These are phyloP conservation scores for Phyllachora maydis DNA, from an alignment of 2,329 filamentous ascomycete genomes.

Conservation along the genomic window DNA sequence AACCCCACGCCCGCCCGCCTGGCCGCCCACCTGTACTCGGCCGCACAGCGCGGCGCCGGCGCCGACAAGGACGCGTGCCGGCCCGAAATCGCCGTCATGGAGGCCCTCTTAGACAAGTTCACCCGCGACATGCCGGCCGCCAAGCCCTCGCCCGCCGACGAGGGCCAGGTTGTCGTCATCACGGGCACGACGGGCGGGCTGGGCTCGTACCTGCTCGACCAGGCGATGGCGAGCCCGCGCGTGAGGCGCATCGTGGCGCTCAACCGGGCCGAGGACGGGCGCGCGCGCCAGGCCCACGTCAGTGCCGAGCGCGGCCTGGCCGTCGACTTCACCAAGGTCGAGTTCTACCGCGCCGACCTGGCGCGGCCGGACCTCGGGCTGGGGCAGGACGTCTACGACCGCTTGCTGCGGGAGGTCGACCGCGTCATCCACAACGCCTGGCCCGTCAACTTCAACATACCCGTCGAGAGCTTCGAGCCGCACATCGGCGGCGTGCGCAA, in stretches of 20 bases:
- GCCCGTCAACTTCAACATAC: conserved; percentile 31
- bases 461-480: conserved; percentile 24
- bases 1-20: conserved; percentile 15
- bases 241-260: conserved; percentile 23
- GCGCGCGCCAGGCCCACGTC: conserved; percentile 15
- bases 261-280: conserved; percentile 22
- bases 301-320: conserved; percentile 17
- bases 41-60: conserved; percentile 4
- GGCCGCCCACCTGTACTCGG: conserved; percentile 12
- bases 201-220: conserved; percentile 23
- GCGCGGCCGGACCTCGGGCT: conserved; percentile 26
- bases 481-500: conserved; percentile 27
- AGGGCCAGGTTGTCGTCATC: conserved; percentile 19
- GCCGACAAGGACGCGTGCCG: conserved; percentile 1
- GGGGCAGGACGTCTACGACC: conserved; percentile 10
- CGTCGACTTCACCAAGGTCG: conserved; percentile 15
- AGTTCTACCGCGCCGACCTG: conserved; percentile 27
- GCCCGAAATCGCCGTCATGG: conserved; percentile 10
- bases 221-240: conserved; percentile 10
- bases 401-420: conserved; percentile 17
- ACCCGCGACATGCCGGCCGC: conserved; percentile 10
- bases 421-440: conserved; percentile 32
- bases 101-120: conserved; percentile 14
- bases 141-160: conserved; percentile 10
- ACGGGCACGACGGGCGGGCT: conserved; percentile 28